Evolutionary conservation across 495 filamentous ascomycete genomes (phyloP).

Genomic region (Ramalina intermedia): DNA sequence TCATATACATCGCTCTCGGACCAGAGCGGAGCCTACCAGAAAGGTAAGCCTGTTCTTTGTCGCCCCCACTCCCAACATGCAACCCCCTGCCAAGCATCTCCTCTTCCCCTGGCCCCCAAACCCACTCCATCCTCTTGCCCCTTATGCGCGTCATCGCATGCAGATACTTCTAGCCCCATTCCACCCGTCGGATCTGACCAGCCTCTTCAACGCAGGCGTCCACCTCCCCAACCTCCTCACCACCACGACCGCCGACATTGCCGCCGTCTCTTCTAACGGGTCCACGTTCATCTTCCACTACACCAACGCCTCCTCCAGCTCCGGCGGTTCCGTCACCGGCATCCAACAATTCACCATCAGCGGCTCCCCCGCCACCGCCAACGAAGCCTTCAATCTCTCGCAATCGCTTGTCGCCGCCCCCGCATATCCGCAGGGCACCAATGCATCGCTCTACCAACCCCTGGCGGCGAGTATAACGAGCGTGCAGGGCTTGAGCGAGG

Average conservation of each 20-base stretch:
- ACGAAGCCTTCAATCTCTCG: conserved; percentile 13
- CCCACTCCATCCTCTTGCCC: neutral
- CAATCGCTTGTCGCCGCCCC: conserved; percentile 9
- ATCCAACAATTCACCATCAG: conserved; percentile 12
- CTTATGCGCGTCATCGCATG: neutral
- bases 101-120: too few relatives aligned
- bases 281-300: conserved; percentile 13
- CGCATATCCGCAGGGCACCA: neutral
- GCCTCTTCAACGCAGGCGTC: neutral
- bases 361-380: conserved; percentile 7
- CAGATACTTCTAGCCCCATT: neutral
- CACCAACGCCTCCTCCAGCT: neutral
- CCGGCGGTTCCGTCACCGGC: neutral
- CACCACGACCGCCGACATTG: conserved; percentile 10
- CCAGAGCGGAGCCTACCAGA: neutral
- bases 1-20: conserved; percentile 2
- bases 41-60: neutral
- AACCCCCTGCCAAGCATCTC: too few relatives aligned
- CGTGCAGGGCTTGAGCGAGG: conserved; percentile 2
- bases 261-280: conserved; percentile 9
- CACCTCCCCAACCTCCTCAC: conserved; percentile 5
- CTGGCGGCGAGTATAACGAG: conserved; percentile 2
- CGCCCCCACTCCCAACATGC: too few relatives aligned
- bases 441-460: conserved; percentile 11
- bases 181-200: neutral